Evolutionary conservation across 2,329 filamentous ascomycete genomes (phyloP).

Genomic region (Fusarium sp.): DNA sequence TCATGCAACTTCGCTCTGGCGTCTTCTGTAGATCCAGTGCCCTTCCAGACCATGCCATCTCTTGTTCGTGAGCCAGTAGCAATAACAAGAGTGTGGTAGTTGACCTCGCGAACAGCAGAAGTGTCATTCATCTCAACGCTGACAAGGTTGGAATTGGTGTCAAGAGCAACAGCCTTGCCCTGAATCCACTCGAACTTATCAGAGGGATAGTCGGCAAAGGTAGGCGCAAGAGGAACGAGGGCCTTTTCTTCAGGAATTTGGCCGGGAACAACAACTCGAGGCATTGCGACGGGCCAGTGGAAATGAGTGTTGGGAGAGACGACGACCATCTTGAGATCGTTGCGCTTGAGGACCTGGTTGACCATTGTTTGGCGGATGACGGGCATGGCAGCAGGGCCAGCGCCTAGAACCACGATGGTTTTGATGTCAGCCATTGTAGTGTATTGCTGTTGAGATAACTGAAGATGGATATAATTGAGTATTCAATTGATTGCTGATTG

Average conservation of each 20-base stretch:
- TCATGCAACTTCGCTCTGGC: constrained; percentile 54
- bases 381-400: constrained; percentile 58
- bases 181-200: constrained; percentile 63
- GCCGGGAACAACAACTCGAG: constrained; percentile 60
- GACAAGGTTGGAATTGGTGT: constrained; percentile 56
- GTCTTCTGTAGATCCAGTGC: constrained; percentile 54
- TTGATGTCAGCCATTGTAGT: constrained; percentile 41
- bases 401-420: constrained; percentile 63
- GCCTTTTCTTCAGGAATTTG: constrained; percentile 56
- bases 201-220: constrained; percentile 60
- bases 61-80: constrained; percentile 63
- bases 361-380: constrained; percentile 63
- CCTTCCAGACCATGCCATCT: constrained; percentile 63
- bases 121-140: constrained; percentile 52
- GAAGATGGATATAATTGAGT: background rate
- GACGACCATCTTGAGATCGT: constrained; percentile 58
- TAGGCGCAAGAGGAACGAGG: constrained; percentile 51
- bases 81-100: constrained; percentile 65
- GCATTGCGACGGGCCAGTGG: constrained; percentile 61
- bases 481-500: background rate
- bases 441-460: background rate
- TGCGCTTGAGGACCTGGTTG: constrained; percentile 53
- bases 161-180: constrained; percentile 59
- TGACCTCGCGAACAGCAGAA: constrained; percentile 49
- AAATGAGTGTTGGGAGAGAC: constrained; percentile 61